These are phyloP conservation scores for Calocybe indica DNA, from an alignment of 768 basidiomycete genomes.

Conservation along the genomic window DNA sequence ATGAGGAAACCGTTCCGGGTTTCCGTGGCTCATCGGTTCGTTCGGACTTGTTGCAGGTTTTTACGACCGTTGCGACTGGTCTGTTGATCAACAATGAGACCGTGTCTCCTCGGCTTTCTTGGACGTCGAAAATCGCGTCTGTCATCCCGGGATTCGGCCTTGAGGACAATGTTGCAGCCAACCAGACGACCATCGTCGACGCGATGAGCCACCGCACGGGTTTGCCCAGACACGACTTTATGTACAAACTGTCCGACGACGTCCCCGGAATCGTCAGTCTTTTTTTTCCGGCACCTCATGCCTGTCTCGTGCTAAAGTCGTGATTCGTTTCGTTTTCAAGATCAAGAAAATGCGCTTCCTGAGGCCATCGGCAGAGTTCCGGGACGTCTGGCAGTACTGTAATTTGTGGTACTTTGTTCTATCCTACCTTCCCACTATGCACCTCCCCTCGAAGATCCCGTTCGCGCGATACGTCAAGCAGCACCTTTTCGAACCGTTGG, in stretches of 20 bases:
- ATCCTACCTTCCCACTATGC: constrained; percentile 20
- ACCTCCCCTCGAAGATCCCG: constrained; percentile 18
- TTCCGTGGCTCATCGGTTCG: not conserved
- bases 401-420: constrained; percentile 23
- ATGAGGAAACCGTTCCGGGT: not conserved
- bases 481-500: constrained; percentile 22
- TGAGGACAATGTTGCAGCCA: constrained; percentile 16
- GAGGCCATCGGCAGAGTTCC: constrained; percentile 23
- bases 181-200: constrained; percentile 17
- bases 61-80: constrained; percentile 16
- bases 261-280: not conserved
- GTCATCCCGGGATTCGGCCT: constrained; percentile 18
- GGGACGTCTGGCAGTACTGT: constrained; percentile 20
- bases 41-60: constrained; percentile 9
- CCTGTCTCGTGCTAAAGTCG: not conserved
- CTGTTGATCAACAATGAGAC: constrained; percentile 19
- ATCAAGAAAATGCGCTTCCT: constrained; percentile 18
- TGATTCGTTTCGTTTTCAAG: not conserved
- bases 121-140: constrained; percentile 17
- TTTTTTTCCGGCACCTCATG: no score
- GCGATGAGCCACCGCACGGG: constrained; percentile 22
- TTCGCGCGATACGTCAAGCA: constrained; percentile 24
- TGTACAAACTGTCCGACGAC: constrained; percentile 2
- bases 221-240: constrained; percentile 17
- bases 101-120: constrained; percentile 16